These are phyloP conservation scores for Exserohilum turcica DNA, from an alignment of 2,329 filamentous ascomycete genomes.

Conservation along the genomic window DNA sequence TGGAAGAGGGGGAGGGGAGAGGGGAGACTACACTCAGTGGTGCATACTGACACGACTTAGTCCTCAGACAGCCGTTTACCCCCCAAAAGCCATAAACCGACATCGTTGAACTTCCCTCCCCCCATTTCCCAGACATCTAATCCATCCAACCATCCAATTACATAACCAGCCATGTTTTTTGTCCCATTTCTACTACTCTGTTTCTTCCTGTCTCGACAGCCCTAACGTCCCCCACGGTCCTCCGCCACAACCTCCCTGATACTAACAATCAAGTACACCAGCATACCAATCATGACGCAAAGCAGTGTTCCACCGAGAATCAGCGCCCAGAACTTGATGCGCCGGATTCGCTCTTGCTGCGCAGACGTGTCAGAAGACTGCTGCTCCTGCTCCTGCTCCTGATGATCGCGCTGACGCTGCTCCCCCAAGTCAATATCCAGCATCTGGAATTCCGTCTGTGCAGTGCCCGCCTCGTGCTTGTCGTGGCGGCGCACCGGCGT, in stretches of 20 bases:
- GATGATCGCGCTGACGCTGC: too few relatives aligned
- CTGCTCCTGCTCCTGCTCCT: too few relatives aligned
- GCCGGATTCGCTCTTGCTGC: too few relatives aligned
- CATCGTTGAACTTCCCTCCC: too few relatives aligned
- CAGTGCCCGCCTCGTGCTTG: not conserved
- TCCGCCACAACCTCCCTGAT: not conserved
- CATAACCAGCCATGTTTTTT: too few relatives aligned
- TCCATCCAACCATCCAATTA: too few relatives aligned
- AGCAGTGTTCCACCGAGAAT: not conserved
- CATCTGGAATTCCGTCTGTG: not conserved
- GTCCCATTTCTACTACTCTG: not conserved
- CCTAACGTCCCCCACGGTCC: not conserved
- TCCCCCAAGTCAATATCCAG: not conserved
- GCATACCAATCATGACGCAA: not conserved
- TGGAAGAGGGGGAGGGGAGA: too few relatives aligned
- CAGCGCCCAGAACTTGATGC: not conserved
- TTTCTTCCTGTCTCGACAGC: not conserved
- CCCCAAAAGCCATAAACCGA: too few relatives aligned
- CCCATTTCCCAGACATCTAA: too few relatives aligned
- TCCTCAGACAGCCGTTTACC: too few relatives aligned
- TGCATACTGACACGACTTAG: too few relatives aligned
- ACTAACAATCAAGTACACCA: not conserved
- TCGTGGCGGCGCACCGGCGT: not conserved
- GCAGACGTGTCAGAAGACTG: not conserved
- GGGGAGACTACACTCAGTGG: too few relatives aligned